A percentile compares a stretch with the other conserved stretches of the same genome.
phyloP scores from a whole-genome alignment of 768 basidiomycete genomes.

The Termitomyces sp. region DNA sequence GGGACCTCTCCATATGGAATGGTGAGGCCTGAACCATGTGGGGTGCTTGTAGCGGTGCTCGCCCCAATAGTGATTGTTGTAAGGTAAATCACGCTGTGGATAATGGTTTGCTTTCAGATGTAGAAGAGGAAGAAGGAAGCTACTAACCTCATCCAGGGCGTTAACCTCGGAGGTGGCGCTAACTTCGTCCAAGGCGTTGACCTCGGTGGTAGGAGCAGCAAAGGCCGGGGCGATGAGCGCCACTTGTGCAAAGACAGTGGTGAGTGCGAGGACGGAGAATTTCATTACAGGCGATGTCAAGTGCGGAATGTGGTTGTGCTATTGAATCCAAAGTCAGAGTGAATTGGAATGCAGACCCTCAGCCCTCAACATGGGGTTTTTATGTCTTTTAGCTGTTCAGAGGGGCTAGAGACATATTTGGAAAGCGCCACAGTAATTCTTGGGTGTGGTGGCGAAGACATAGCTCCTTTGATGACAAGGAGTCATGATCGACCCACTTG shows the following conservation, averaged over 20 bases:
- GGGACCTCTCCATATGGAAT: background rate
- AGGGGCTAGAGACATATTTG: background rate
- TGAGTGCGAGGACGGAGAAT: background rate
- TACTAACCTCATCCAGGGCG: background rate
- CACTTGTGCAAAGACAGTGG: background rate
- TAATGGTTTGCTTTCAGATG: too few species aligned
- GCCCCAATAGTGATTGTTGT: background rate
- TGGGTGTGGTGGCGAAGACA: background rate
- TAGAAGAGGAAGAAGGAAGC: rapidly evolving
- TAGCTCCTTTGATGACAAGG: background rate
- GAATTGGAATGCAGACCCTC: too few species aligned
- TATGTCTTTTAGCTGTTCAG: background rate
- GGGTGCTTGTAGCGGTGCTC: background rate
- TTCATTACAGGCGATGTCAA: too few species aligned
- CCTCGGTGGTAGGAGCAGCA: background rate
- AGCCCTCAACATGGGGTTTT: background rate
- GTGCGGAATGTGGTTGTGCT: too few species aligned
- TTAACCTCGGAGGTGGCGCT: background rate
- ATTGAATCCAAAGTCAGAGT: too few species aligned
- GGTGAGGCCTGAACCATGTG: background rate
- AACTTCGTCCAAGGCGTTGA: background rate
- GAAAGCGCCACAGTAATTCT: background rate
- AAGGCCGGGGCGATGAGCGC: background rate
- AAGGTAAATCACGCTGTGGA: background rate
- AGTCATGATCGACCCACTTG: background rate